Conservation (phyloP, 2,329 filamentous ascomycete species). For the Alternaria sp. region DNA sequence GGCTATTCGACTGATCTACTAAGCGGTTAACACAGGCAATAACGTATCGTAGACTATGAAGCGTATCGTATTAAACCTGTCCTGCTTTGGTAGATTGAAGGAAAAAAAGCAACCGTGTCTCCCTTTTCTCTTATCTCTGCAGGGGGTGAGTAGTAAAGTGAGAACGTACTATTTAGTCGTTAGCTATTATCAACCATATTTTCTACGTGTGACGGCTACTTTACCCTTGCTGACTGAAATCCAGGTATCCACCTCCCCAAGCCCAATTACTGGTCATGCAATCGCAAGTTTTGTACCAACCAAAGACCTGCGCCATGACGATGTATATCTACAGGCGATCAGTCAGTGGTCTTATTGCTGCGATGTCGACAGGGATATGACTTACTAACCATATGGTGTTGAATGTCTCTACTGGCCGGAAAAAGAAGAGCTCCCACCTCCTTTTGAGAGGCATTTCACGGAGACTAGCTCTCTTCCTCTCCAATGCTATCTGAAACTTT, state of each 20-base stretch:
- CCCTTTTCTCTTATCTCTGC: too few relatives aligned
- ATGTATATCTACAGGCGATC: conserved; percentile 20
- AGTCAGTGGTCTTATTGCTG: not conserved
- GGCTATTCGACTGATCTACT: conserved; percentile 38
- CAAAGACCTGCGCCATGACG: conserved; percentile 52
- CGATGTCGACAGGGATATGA: not conserved
- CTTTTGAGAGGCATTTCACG: conserved; percentile 23
- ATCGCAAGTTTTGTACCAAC: conserved; percentile 53
- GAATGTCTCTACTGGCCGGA: conserved; percentile 44
- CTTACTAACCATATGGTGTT: conserved; percentile 51
- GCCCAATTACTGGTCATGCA: conserved; percentile 53
- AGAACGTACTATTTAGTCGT: too few relatives aligned
- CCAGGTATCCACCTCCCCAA: conserved; percentile 53
- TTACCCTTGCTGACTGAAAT: conserved; percentile 37
- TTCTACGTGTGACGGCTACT: too few relatives aligned
- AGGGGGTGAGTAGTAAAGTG: too few relatives aligned
- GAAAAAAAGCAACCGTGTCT: too few relatives aligned
- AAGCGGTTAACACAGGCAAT: too few relatives aligned
- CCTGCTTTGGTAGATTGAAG: too few relatives aligned
- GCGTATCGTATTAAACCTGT: too few relatives aligned
- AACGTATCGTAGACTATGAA: too few relatives aligned
- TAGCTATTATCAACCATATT: too few relatives aligned
- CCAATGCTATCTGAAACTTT: conserved; percentile 9
- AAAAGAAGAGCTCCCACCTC: conserved; percentile 39
- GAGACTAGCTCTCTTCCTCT: conserved; percentile 9